phyloP scores from a whole-genome alignment of 208 protist species.

The Wallacemonas sp. region DNA sequence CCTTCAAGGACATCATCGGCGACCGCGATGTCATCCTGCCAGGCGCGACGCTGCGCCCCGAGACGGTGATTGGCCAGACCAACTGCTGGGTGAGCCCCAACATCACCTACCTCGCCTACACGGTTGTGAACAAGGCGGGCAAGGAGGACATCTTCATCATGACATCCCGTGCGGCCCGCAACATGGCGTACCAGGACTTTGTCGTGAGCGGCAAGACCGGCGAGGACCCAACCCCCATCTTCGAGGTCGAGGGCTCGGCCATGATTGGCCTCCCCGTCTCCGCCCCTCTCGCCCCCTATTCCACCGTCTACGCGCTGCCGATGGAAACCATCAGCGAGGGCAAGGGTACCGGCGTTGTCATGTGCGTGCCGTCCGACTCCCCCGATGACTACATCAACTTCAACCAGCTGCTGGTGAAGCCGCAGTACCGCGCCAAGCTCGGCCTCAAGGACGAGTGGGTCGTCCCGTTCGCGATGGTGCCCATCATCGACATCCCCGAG shows the following conservation, averaged over 20 bases:
- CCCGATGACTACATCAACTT: conserved; percentile 99
- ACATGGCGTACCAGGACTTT: conserved; percentile 96
- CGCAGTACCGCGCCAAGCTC: conserved; percentile 93
- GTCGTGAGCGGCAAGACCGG: conserved; percentile 84
- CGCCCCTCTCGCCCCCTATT: conserved; percentile 88
- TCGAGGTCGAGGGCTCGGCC: conserved; percentile 89
- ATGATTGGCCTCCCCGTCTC: conserved; percentile 95
- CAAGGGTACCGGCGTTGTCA: conserved; percentile 99
- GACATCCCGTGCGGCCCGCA: conserved; percentile 94
- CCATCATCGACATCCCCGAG: conserved; percentile 97
- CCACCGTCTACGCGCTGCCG: conserved; percentile 96
- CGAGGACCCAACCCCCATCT: conserved; percentile 70
- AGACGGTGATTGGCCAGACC: conserved; percentile 99
- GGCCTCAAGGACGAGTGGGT: conserved; percentile 96
- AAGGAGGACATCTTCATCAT: conserved; percentile 95
- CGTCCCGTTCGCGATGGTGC: conserved; percentile 92
- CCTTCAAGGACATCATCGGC: conserved; percentile 65
- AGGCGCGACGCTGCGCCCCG: conserved; percentile 98
- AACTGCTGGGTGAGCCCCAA: conserved; percentile 99
- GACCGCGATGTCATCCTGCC: conserved; percentile 93
- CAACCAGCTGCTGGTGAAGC: conserved; percentile 95
- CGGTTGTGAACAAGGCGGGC: conserved; percentile 69
- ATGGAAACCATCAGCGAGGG: conserved; percentile 97
- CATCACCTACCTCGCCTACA: conserved; percentile 96
- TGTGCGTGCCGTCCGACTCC: conserved; percentile 97